Evolutionary conservation across 192 early-diverging fungal genomes (phyloP).

Genomic region (Entomortierella chlamydospora): DNA sequence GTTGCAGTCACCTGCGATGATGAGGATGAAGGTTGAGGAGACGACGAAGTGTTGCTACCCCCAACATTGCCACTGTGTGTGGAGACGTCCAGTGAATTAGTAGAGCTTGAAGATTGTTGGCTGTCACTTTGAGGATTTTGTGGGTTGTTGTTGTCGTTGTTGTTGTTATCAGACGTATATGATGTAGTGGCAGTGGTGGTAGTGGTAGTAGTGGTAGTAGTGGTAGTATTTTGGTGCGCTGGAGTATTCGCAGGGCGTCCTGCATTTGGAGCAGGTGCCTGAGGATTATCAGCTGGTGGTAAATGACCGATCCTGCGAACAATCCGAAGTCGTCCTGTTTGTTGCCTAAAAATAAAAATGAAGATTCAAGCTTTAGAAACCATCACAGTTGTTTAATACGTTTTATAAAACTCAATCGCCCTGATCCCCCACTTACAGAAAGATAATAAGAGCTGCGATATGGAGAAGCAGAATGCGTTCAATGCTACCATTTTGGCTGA

Average conservation of each 20-base stretch:
- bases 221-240: constrained; percentile 4
- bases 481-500: constrained; percentile 70
- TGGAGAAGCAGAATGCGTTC: constrained; percentile 68
- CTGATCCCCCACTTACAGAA: constrained; percentile 50
- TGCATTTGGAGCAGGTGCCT: constrained; percentile 7
- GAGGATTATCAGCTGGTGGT: constrained; percentile 40
- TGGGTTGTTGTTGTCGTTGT: too few relatives aligned
- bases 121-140: not conserved
- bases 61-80: not conserved
- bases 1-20: not conserved
- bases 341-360: constrained; percentile 49
- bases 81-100: not conserved
- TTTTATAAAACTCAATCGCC: not conserved
- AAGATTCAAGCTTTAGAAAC: constrained; percentile 1
- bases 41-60: not conserved
- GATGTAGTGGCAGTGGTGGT: constrained; percentile 11
- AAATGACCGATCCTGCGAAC: constrained; percentile 47
- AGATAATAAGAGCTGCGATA: constrained; percentile 66
- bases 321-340: constrained; percentile 65
- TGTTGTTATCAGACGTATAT: not conserved
- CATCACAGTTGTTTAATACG: too few relatives aligned
- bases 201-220: not conserved
- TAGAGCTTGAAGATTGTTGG: not conserved
- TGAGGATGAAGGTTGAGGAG: not conserved
- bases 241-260: not conserved